Conservation (phyloP, 805 yeast species). For the Yarrowia deformans region DNA sequence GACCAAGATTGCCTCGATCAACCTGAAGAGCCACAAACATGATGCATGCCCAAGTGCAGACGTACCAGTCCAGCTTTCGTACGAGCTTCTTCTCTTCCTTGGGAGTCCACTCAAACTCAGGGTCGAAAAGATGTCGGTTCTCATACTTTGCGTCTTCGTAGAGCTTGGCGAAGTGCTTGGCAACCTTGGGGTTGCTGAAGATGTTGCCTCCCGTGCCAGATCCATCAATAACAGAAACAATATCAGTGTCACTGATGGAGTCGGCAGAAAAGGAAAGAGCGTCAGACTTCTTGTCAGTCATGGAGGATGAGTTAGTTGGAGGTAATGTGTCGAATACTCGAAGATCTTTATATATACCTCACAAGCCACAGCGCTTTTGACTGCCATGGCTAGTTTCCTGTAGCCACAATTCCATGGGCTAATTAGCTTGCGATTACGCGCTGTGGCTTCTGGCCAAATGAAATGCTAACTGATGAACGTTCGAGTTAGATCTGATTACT, state of each 20-base stretch:
- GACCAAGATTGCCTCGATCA: constrained; percentile 64
- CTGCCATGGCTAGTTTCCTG: not conserved
- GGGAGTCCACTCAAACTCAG: constrained; percentile 61
- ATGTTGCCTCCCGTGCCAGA: constrained; percentile 45
- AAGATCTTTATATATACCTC: not conserved
- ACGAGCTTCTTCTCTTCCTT: constrained; percentile 59
- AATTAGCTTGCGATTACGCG: not conserved
- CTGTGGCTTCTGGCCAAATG: constrained; percentile 1
- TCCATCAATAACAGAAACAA: constrained; percentile 11
- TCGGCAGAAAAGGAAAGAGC: constrained; percentile 2
- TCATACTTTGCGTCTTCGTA: constrained; percentile 63
- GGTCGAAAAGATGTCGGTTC: constrained; percentile 64
- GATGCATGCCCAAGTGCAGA: constrained; percentile 63
- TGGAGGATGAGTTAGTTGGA: not conserved
- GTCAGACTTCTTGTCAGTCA: constrained; percentile 4
- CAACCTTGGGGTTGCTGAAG: constrained; percentile 56
- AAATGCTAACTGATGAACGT: not conserved
- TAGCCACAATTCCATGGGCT: not conserved
- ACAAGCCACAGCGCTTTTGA: not conserved
- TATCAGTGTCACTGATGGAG: constrained; percentile 4
- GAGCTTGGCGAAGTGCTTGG: constrained; percentile 55
- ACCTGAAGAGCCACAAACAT: constrained; percentile 66
- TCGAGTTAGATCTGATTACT: too few relatives aligned
- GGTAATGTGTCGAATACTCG: too few relatives aligned
- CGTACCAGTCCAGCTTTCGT: constrained; percentile 63